Evolutionary conservation across 768 basidiomycete genomes (phyloP), one percentile per base, ranked within the genome.

Genomic region (Mycena vitilis): DNA sequence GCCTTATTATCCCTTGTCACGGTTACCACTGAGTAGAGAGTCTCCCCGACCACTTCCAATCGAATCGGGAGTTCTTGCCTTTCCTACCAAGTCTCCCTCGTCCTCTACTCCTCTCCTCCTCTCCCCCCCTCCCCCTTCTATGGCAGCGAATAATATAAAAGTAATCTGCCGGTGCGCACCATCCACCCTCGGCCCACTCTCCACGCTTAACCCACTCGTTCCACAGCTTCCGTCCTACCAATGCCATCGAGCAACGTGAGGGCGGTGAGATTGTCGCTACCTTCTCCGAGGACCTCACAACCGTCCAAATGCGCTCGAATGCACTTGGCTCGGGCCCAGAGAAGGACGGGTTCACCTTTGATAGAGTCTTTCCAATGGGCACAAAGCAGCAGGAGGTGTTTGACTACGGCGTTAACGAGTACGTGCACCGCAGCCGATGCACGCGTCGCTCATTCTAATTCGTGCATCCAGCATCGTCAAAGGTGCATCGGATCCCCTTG

Each of bases 331-430:
- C 91, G 53, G 96, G 95, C 3, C 93, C 96, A 53, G 96, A 98
- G 84, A 97, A 90, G 83, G 94, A 96, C 84, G 97, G 97, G 34
- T 99, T 99, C 82, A 96, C 95, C 42, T 97, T 98, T 75, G 98
- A 99, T 80, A 87, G 96, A 70, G 95, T 97, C 23, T 99, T 99
- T 79, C 92, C 95, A 63, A 95, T 96, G 85, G 89, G 86, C 47
- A 95, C 96, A 51, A 87, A 89, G 79, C 98, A 99, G 79, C 82
- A 89, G 61, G 95, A 98, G 79, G 95, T 99, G 54, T 99, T 98
- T 78, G 96, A 99, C 80, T 99, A 98, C 78, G 98, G 98, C 60
- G 95, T 99, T 47, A 97, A 96, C 80, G 97, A 96, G 94, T 95
- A 76, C 81, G 94, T 86, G 23, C 65, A 56, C 58, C 54, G 20